Evolutionary conservation across 2,329 filamentous ascomycete species (phyloP), one percentile per base, ranked within the genome.

Genomic region (Trichoderma afroharzianum): DNA sequence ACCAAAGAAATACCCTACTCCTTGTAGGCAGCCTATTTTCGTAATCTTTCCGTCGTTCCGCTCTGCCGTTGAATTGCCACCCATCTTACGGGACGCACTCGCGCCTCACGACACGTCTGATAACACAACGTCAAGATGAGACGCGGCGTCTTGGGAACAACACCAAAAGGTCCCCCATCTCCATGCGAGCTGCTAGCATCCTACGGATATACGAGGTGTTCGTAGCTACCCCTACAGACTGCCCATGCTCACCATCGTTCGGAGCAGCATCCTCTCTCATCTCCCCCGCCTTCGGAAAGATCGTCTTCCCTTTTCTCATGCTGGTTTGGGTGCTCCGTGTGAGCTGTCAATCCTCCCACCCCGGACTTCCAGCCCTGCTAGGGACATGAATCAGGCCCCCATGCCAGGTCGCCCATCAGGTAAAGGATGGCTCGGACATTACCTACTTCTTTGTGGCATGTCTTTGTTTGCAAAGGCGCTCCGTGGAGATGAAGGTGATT

Each of bases 361-460:
- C 57, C 36, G 33, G 26, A 47, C 69, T 36, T 30, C 32, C 61
- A 71, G 69, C 69, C 69, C 62, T 71, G 69, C 69, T 53, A 14
- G 62, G 33, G n/a, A 36, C 59, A 57, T 63, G 61, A 71, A 58
- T 71, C 61, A 71, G 61, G 26, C 47, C 68, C 67, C 66, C 55
- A 69, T 36, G 53, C 26, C 32, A 21, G 36, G 21, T 67, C 24
- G 62, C 30, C 32, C 47, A 33, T 21, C 33, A 55, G 18, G 11
- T 12, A 30, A 50, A 70, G 61, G 68, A 63, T 70, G 47, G 59
- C 32, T 57, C 68, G 59, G 68, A 70, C 68, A 70, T 70, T 70
- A 57, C 59, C 32, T 58, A 33, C 59, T 24, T 70, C 32, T 21
- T 43, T 6, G 63, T 57, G 39, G 28, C 26, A 32, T 53, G 47